phyloP scores from a whole-genome alignment of 441 rosid species.

The Gossypium lobatum region DNA sequence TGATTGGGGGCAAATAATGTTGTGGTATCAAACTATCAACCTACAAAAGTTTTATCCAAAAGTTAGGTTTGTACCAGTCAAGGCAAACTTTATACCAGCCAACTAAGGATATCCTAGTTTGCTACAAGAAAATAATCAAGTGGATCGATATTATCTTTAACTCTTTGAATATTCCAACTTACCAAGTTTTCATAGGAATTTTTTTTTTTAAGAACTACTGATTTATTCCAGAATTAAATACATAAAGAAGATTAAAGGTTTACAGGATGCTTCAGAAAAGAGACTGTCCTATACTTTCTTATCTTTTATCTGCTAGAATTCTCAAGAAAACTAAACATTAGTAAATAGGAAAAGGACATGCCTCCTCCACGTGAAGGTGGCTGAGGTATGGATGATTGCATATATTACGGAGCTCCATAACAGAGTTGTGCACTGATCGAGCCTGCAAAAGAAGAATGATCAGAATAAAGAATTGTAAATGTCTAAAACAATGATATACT shows the following conservation, averaged over 20 bases:
- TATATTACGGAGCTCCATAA: constrained; percentile 96
- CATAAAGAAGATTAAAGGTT: constrained; percentile 6
- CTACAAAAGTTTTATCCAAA: constrained; percentile 36
- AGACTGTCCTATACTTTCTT: background rate
- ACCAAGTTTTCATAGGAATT: background rate
- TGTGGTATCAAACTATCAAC: constrained; percentile 68
- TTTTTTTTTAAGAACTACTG: background rate
- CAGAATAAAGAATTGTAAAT: constrained; percentile 6
- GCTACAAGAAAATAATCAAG: constrained; percentile 4
- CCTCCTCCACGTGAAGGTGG: constrained; percentile 96
- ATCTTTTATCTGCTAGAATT: constrained; percentile 6
- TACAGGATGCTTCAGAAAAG: constrained; percentile 9
- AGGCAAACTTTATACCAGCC: constrained; percentile 3
- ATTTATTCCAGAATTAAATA: constrained; percentile 2
- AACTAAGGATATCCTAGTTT: background rate
- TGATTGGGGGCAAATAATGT: constrained; percentile 78
- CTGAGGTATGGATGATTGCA: constrained; percentile 98
- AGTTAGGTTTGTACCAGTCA: constrained; percentile 13
- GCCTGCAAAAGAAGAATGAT: constrained; percentile 37
- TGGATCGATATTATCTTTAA: background rate
- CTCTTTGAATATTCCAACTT: background rate
- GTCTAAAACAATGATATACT: background rate
- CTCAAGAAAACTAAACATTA: constrained; percentile 16
- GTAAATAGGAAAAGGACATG: constrained; percentile 25
- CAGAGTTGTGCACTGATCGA: constrained; percentile 90